A percentile compares a stretch with the other conserved stretches of the same genome.
Conservation (phyloP, 176 grass and related monocot genomes). For the Triticum turgidum region DNA sequence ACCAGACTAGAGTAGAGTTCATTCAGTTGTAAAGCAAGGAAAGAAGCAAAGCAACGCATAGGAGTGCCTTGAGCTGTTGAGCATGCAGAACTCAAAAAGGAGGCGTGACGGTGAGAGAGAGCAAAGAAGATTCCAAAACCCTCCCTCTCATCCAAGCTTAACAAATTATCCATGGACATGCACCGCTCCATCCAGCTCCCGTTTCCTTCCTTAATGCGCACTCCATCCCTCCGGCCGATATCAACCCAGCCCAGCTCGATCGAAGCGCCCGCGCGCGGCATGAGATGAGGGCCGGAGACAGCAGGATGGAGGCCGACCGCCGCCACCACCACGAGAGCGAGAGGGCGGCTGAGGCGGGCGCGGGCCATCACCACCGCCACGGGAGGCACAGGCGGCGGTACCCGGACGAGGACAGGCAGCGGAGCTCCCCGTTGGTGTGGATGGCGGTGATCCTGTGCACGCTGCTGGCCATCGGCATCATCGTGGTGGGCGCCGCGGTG, state of each 20-base stretch:
- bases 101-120: conserved; percentile 2
- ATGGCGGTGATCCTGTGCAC: conserved; percentile 46
- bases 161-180: conserved; percentile 48
- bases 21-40: no score
- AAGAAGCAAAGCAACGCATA: no score
- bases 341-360: no score
- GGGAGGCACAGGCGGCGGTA: not conserved
- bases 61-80: no score
- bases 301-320: no score
- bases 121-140: no score
- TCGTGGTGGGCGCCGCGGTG: conserved; percentile 52
- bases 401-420: not conserved
- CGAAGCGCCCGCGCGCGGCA: no score
- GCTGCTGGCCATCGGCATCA: conserved; percentile 49
- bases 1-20: no score
- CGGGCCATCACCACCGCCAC: conserved; percentile 13
- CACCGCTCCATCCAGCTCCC: not conserved
- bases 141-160: no score
- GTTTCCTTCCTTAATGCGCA: conserved; percentile 22
- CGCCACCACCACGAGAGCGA: no score
- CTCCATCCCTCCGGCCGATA: conserved; percentile 11
- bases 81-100: no score
- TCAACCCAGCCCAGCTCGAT: not conserved
- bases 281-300: no score
- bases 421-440: conserved; percentile 32